A percentile compares a stretch with the other conserved stretches of the same genome.
These are phyloP conservation scores for Thelonectria discophora DNA, from an alignment of 2,329 filamentous ascomycete genomes.

Conservation along the genomic window DNA sequence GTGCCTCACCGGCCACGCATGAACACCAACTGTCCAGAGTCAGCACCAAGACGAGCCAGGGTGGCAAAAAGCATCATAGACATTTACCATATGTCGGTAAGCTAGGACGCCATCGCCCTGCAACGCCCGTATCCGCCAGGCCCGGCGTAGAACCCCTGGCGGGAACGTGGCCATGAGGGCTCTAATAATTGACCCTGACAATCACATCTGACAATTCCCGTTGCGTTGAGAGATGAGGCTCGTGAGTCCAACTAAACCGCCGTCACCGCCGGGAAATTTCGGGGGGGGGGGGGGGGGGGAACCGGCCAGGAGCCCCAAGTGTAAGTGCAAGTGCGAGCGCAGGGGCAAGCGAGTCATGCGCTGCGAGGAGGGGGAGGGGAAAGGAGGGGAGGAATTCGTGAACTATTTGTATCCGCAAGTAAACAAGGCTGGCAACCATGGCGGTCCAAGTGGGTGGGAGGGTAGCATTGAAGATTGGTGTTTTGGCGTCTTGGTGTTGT, in stretches of 20 bases:
- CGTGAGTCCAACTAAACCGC: constrained; percentile 7
- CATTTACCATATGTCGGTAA: constrained; percentile 9
- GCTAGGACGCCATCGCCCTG: not conserved
- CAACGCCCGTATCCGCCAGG: not conserved
- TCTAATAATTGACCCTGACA: not conserved
- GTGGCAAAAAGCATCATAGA: constrained; percentile 6
- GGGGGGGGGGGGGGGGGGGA: constrained; percentile 5
- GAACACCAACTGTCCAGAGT: not conserved
- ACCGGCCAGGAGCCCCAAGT: constrained; percentile 2
- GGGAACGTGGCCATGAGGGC: constrained; percentile 13
- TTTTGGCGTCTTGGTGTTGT: too few relatives aligned
- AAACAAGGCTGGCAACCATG: too few relatives aligned
- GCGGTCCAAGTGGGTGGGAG: too few relatives aligned
- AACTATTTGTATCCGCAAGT: too few relatives aligned
- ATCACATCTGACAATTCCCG: too few relatives aligned
- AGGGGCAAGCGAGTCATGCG: constrained; percentile 24
- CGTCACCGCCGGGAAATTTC: constrained; percentile 27
- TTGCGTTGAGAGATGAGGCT: constrained; percentile 14
- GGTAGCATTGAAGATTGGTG: too few relatives aligned
- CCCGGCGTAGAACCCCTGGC: not conserved
- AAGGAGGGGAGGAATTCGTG: not conserved
- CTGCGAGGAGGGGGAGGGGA: not conserved
- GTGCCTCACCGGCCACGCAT: constrained; percentile 10
- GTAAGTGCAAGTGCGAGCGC: not conserved
- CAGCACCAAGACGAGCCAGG: not conserved